Evolutionary conservation across 805 yeast genomes (phyloP).

Genomic region (Starmerella roubikii): DNA sequence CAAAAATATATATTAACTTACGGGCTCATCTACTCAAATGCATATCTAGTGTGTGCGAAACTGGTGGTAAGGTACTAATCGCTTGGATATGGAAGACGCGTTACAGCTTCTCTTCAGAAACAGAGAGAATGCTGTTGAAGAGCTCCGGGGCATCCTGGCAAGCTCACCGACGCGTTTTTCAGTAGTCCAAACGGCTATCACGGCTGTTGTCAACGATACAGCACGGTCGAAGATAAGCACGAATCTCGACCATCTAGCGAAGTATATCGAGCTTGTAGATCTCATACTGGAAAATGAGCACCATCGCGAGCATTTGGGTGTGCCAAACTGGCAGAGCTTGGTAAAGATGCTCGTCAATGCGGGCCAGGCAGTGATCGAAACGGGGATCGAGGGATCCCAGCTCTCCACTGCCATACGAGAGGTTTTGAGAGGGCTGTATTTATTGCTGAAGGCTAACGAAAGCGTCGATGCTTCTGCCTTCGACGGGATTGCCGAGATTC

Average conservation of each 20-base stretch:
- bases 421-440: background rate
- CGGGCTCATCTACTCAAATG: too few species aligned
- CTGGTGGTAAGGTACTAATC: too few species aligned
- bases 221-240: background rate
- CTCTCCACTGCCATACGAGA: background rate
- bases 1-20: too few species aligned
- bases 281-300: conserved; percentile 1
- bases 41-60: too few species aligned
- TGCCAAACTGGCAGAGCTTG: conserved; percentile 3
- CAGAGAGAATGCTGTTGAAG: background rate
- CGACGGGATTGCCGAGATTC: background rate
- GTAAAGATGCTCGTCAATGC: background rate
- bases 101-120: background rate
- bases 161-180: background rate
- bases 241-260: conserved; percentile 3
- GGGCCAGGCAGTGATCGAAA: background rate
- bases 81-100: conserved; percentile 4
- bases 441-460: conserved; percentile 2
- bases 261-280: conserved; percentile 2
- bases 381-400: background rate
- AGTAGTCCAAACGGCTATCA: conserved; percentile 1
- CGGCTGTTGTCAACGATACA: background rate
- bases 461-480: background rate
- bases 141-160: background rate
- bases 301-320: conserved; percentile 10